These are phyloP conservation scores for Umbelopsis sp. DNA, from an alignment of 371 early-diverging fungal species.

Conservation along the genomic window DNA sequence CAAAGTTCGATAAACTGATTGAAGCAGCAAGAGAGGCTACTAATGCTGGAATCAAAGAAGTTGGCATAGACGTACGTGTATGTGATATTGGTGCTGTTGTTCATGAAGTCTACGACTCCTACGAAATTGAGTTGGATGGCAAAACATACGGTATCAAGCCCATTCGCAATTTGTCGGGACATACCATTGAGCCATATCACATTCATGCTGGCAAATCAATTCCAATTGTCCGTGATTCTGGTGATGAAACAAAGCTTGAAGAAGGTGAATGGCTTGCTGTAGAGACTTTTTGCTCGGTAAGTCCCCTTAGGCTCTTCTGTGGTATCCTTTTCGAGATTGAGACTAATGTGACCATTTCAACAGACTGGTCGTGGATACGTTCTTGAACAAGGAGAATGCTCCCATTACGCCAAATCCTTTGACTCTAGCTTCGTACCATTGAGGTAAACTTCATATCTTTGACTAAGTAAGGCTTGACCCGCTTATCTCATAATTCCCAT, in stretches of 20 bases:
- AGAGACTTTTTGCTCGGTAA: constrained; percentile 96
- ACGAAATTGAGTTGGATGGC: constrained; percentile 96
- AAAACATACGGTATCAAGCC: constrained; percentile 95
- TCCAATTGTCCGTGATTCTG: constrained; percentile 90
- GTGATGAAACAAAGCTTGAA: constrained; percentile 96
- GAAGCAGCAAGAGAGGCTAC: constrained; percentile 97
- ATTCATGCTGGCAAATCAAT: constrained; percentile 99
- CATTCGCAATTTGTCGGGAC: constrained; percentile 98
- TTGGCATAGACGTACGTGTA: constrained; percentile 97
- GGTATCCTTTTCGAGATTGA: background rate
- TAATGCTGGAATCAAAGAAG: constrained; percentile 93
- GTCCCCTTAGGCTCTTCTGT: constrained; percentile 6
- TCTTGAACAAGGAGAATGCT: constrained; percentile 91
- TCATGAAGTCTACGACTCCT: constrained; percentile 97
- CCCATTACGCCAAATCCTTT: constrained; percentile 88
- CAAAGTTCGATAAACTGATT: constrained; percentile 87
- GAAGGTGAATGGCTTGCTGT: constrained; percentile 98
- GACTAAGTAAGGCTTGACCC: background rate
- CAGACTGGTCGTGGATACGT: constrained; percentile 97
- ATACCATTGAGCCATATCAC: constrained; percentile 93
- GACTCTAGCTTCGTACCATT: constrained; percentile 71
- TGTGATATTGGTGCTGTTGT: constrained; percentile 98
- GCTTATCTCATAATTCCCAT: background rate
- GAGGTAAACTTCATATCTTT: constrained; percentile 43
- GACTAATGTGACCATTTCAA: background rate